Percentiles rank a stretch among this genome's conserved stretches.
These are phyloP conservation scores for Emericellopsis cladophorae DNA, from an alignment of 2,329 filamentous ascomycete species.

Conservation along the genomic window DNA sequence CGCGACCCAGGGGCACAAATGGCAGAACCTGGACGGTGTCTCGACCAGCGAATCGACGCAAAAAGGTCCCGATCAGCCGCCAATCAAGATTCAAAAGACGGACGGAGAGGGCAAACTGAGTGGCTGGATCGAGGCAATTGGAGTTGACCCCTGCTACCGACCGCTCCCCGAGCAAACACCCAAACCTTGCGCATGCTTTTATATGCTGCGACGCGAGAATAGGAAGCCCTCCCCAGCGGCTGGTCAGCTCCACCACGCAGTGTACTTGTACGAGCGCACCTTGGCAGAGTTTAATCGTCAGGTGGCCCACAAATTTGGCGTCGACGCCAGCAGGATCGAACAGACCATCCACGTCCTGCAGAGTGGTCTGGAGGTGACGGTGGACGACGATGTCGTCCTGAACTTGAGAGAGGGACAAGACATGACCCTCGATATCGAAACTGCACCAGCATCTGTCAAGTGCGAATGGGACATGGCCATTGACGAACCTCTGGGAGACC, in stretches of 20 bases:
- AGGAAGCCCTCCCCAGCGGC: too few species aligned
- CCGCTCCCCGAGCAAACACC: constrained; percentile 60
- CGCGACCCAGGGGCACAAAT: constrained; percentile 28
- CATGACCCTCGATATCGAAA: constrained; percentile 59
- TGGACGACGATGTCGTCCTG: constrained; percentile 81
- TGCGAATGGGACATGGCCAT: constrained; percentile 51
- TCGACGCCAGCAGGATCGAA: constrained; percentile 60
- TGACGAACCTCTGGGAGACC: constrained; percentile 18
- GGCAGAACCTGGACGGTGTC: constrained; percentile 44
- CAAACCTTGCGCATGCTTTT: constrained; percentile 80
- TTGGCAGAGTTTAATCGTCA: constrained; percentile 59
- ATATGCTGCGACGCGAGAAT: constrained; percentile 34
- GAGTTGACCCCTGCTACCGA: constrained; percentile 76
- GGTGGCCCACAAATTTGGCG: constrained; percentile 66
- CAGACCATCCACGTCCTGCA: constrained; percentile 61
- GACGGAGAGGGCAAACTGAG: constrained; percentile 54
- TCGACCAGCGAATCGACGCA: constrained; percentile 33
- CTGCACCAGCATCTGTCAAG: constrained; percentile 23
- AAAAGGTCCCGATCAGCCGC: constrained; percentile 35
- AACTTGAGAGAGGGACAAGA: constrained; percentile 85
- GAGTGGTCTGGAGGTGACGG: constrained; percentile 66
- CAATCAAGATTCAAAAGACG: constrained; percentile 35
- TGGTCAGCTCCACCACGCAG: constrained; percentile 59
- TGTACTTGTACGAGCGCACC: constrained; percentile 73
- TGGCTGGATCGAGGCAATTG: constrained; percentile 82